phyloP scores from a whole-genome alignment of 2,329 filamentous ascomycete species.

The Madurella mycetomatis region DNA sequence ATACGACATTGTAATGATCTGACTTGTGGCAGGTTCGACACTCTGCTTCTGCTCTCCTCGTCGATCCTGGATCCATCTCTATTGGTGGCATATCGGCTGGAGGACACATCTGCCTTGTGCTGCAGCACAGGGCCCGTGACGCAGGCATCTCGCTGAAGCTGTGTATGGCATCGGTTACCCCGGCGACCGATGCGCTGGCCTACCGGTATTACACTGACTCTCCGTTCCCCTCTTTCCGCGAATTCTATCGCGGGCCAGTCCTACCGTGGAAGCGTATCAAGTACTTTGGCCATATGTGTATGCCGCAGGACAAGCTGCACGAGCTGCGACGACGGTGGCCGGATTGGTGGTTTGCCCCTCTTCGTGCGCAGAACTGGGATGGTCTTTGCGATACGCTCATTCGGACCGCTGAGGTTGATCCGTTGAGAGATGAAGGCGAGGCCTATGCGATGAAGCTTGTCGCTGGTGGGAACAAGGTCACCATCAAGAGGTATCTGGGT shows the following conservation, averaged over 20 bases:
- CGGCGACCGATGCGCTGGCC: conserved; percentile 24
- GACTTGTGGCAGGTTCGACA: conserved; percentile 24
- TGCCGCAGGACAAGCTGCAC: conserved; percentile 27
- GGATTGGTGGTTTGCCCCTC: conserved; percentile 33
- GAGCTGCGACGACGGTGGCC: conserved; percentile 29
- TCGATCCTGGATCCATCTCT: conserved; percentile 33
- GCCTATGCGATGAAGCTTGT: conserved; percentile 36
- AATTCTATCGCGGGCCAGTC: conserved; percentile 33
- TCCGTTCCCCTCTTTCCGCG: conserved; percentile 33
- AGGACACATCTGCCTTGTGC: conserved; percentile 32
- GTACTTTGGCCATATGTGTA: conserved; percentile 30
- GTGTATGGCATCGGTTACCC: conserved; percentile 33
- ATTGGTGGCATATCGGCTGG: conserved; percentile 38
- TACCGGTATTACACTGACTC: conserved; percentile 33
- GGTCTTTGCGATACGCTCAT: conserved; percentile 33
- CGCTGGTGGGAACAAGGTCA: conserved; percentile 34
- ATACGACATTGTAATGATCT: not conserved
- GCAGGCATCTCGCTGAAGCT: conserved; percentile 34
- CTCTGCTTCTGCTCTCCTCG: conserved; percentile 27
- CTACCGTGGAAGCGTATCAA: conserved; percentile 34
- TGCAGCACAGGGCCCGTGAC: conserved; percentile 37
- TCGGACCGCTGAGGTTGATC: conserved; percentile 35
- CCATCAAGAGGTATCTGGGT: conserved; percentile 35
- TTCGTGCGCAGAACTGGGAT: conserved; percentile 31
- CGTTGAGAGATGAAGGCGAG: conserved; percentile 39